Evolutionary conservation across 179 eudicot genomes (phyloP).

Genomic region (Vitellaria paradoxa): DNA sequence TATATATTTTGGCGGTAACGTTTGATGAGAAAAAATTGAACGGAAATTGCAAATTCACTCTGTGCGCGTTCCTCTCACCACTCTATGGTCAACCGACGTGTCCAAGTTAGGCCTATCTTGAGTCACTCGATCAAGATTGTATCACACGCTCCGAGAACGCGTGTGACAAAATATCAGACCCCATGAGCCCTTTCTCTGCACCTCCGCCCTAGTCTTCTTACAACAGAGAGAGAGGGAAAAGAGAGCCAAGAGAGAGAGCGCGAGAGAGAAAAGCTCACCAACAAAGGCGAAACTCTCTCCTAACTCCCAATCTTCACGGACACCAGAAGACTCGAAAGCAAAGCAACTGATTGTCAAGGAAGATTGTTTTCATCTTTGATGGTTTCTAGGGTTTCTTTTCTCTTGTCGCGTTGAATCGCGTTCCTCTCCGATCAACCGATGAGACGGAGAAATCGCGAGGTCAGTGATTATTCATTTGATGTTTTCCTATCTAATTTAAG

Average conservation of each 20-base stretch:
- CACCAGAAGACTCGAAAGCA: conserved; percentile 4
- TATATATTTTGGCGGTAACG: conserved; percentile 41
- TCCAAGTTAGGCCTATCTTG: neutral
- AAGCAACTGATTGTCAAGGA: neutral
- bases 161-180: neutral
- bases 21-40: conserved; percentile 30
- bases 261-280: conserved; percentile 5
- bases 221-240: neutral
- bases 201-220: conserved; percentile 31
- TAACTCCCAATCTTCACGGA: conserved; percentile 13
- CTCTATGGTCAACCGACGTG: neutral
- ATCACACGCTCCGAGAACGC: conserved; percentile 9
- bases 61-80: neutral
- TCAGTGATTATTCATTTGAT: conserved; percentile 4
- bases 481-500: neutral
- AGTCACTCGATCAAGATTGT: conserved; percentile 1
- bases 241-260: conserved; percentile 9
- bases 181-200: conserved; percentile 16
- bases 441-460: conserved; percentile 16
- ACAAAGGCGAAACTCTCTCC: neutral
- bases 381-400: conserved; percentile 31
- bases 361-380: neutral
- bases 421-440: conserved; percentile 21
- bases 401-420: neutral
- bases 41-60: neutral